A percentile compares a stretch with the other conserved stretches of the same genome.
Evolutionary conservation across 225 moss, liverwort and hornwort species (phyloP).

Genomic region (Sphagnum tenellum): DNA sequence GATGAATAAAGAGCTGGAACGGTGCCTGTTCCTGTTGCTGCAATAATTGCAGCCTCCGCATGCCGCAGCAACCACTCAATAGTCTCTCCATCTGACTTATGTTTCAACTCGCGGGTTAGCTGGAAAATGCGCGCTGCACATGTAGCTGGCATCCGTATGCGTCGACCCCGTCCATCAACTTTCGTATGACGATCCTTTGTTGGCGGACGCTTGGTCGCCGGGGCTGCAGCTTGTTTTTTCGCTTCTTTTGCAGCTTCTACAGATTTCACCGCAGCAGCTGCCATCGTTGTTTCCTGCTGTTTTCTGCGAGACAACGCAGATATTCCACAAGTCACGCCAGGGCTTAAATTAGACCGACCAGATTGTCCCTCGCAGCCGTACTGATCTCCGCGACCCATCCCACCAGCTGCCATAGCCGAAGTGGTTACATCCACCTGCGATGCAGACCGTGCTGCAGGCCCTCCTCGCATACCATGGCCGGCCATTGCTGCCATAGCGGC

Average conservation of each 20-base stretch:
- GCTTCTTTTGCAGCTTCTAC: constrained; percentile 52
- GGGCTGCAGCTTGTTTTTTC: too few species aligned
- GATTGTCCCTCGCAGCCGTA: constrained; percentile 65
- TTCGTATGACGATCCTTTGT: constrained; percentile 98
- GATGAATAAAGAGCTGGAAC: constrained; percentile 66
- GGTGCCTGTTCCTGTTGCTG: constrained; percentile 88
- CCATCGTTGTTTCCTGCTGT: constrained; percentile 9
- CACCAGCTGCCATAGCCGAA: constrained; percentile 64
- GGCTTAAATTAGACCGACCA: constrained; percentile 32
- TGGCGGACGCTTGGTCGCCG: constrained; percentile 81
- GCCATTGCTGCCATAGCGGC: constrained; percentile 99
- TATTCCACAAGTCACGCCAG: constrained; percentile 23
- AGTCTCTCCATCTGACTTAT: constrained; percentile 97
- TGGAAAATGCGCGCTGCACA: constrained; percentile 98
- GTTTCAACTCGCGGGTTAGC: constrained; percentile 89
- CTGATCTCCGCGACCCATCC: constrained; percentile 54
- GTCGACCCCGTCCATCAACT: constrained; percentile 92
- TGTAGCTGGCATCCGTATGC: constrained; percentile 98
- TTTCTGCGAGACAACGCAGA: constrained; percentile 17
- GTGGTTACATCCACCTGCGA: constrained; percentile 62
- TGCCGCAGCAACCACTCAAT: constrained; percentile 99
- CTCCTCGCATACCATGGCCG: constrained; percentile 61
- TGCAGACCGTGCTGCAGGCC: constrained; percentile 14
- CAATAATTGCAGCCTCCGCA: constrained; percentile 88
- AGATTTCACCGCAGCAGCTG: constrained; percentile 46